Percentiles rank a stretch among this genome's conserved stretches.
Conservation (phyloP, 345 rosid species). For the Eucalyptus decipiens region DNA sequence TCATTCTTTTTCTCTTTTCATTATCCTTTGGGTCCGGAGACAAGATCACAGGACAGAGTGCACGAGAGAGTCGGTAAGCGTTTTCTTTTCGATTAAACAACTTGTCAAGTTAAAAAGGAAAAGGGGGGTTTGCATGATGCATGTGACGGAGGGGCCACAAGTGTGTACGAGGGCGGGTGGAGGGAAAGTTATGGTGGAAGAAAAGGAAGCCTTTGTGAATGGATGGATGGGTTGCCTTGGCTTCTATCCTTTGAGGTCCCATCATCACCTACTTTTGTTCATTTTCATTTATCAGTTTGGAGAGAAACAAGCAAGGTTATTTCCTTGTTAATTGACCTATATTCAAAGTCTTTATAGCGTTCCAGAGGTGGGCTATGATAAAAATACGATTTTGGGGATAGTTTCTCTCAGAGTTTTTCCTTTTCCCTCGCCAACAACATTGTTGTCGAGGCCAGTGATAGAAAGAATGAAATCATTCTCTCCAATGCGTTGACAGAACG, state of each 20-base stretch:
- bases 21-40: not conserved
- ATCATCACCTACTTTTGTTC: not conserved
- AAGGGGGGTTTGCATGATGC: not conserved
- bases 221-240: not conserved
- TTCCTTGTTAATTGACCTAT: not conserved
- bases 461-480: not conserved
- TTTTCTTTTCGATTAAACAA: not conserved
- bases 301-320: not conserved
- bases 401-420: not conserved
- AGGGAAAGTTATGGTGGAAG: not conserved
- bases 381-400: not conserved
- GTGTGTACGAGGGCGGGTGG: not conserved
- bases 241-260: not conserved
- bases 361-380: not conserved
- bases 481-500: not conserved
- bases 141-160: slow-evolving; percentile 2
- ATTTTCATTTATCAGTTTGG: not conserved
- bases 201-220: not conserved
- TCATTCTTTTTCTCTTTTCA: not conserved
- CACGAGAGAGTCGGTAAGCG: not conserved
- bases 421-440: not conserved
- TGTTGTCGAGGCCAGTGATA: not conserved
- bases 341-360: not conserved
- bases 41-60: not conserved
- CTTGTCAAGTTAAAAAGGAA: not conserved